Percentiles rank a stretch among this genome's conserved stretches.
These are phyloP conservation scores for Narthecium ossifragum DNA, from an alignment of 106 monocot species.

Conservation along the genomic window DNA sequence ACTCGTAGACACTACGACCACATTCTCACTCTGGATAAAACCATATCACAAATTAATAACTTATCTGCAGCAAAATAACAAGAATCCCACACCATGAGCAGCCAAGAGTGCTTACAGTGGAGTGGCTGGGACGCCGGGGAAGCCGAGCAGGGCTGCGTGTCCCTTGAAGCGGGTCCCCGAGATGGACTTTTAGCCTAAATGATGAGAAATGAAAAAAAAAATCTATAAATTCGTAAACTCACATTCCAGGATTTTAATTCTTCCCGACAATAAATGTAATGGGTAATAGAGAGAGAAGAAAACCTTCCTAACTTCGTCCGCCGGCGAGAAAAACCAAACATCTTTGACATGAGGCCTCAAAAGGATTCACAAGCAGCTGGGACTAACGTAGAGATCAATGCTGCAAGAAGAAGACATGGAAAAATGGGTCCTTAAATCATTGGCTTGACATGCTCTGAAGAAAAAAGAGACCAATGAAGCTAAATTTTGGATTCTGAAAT, in stretches of 20 bases:
- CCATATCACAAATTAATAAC: background rate
- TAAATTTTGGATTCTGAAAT: no score
- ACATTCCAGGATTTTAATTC: no score
- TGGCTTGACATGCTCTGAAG: no score
- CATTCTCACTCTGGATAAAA: constrained; percentile 47
- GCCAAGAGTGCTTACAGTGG: constrained; percentile 45
- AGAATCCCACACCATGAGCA: background rate
- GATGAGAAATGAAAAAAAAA: background rate
- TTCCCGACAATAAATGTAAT: no score
- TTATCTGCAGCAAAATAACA: background rate
- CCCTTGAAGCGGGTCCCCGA: constrained; percentile 57
- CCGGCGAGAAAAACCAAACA: constrained; percentile 40
- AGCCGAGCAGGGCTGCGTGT: constrained; percentile 47
- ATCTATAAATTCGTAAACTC: no score
- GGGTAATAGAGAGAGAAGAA: background rate
- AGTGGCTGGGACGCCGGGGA: constrained; percentile 36
- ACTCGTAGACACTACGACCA: constrained; percentile 25
- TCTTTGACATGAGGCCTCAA: constrained; percentile 13
- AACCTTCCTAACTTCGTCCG: constrained; percentile 40
- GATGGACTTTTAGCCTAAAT: constrained; percentile 67
- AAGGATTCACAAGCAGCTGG: no score
- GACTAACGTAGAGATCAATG: no score
- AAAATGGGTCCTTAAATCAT: no score
- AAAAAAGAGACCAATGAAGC: no score
- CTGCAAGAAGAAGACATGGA: no score